Evolutionary conservation across 805 yeast genomes (phyloP), one percentile per base, ranked within the genome.

Genomic region (Phaffomyces antillensis): DNA sequence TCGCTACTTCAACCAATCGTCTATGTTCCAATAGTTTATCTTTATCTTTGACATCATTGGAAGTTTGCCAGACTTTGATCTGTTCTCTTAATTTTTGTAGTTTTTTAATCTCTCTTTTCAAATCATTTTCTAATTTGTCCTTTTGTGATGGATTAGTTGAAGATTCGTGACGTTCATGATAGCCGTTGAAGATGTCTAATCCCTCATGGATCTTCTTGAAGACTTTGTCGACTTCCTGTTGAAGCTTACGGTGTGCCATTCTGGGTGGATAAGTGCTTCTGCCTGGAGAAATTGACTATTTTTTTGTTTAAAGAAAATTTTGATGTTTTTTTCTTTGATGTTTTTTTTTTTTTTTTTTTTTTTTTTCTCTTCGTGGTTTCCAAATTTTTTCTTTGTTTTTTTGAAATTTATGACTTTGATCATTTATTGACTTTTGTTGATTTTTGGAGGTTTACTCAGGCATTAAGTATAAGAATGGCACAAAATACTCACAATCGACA

Each of bases 31-130:
- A 71, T 48, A 87, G 71, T 25, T 81, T 74, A 54, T 83, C 86
- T 59, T 87, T 93, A 56, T 91, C 95, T 63, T 95, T 89, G 42
- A 90, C 87, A 52, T 90, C 95, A 56, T 80, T 84, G 52, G 89
- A 86, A 18, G 90, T 79, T 62, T 90, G 72, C 98, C 98, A 91
- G 44, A 86, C 86, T 65, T 91, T 91, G 56, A 91, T 86, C 70
- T 89, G 98, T 64, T 91, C 98, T 60, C 98, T 77, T 52, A 84
- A 77, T 60, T 96, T 79, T 62, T 91, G 99, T 44, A 91, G 73
- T 65, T 89, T 91, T 65, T 93, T 91, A 63, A 93, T 90, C 63
- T 93, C 98, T 56, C 91, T 83, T 67, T 93, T 90, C 61, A 91
- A 73, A 61, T 91, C 98, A 44, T 79, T 74, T 63, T 93, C 98